Base-by-base conservation (phyloP, 2,329 filamentous ascomycete species). In the Aspergillus sp. region DNA sequence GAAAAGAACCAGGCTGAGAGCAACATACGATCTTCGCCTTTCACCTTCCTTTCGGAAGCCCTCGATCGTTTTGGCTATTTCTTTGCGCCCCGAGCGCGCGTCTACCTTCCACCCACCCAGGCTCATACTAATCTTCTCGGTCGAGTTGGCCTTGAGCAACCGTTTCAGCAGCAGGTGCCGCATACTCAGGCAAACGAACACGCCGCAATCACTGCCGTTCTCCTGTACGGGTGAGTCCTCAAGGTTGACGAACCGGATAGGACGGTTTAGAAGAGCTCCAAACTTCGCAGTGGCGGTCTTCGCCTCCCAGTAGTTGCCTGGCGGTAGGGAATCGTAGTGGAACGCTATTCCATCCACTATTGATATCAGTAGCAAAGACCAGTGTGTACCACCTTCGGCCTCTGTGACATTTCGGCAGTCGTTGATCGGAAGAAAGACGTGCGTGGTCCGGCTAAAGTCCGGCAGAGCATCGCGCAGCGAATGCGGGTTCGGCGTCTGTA, bases 151-250 rank as follows among this genome's bases (percentile, higher is more conserved):
- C 67, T 85, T 87, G 61, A 99, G 81, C 25, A 99, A 82, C 60
- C 91, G 84, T 78, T 93, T 93, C 54, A 97, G 83, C 19, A 99
- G 84, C n/a, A 99, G 80, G 78, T 97, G 91, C 53, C 93, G 88
- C 93, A 99, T 99, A 64, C 94, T 85, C 67, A 98, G 86, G 76
- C 95, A 98, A 3, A 99, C 95, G 76, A 93, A 98, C 0, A 99
- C 92, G 19, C 95, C 95, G 70, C 95, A 99, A 77, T 99, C 95
- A 73, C 87, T 94, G 28, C 91, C 88, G 68, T 98, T 98, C 69
- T 93, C 90, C 76, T 99, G 95, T 71, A 96, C 91, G 0, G 95
- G 95, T 9, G 88, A 90, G 73, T 98, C 94, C 0, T 89, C 83
- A 58, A 99, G 84, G 75, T 94, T 88, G 71, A 93, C 86, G 74